These are phyloP conservation scores for Protomyces macrosporus DNA, from an alignment of 1,139 yeast species.

Conservation along the genomic window DNA sequence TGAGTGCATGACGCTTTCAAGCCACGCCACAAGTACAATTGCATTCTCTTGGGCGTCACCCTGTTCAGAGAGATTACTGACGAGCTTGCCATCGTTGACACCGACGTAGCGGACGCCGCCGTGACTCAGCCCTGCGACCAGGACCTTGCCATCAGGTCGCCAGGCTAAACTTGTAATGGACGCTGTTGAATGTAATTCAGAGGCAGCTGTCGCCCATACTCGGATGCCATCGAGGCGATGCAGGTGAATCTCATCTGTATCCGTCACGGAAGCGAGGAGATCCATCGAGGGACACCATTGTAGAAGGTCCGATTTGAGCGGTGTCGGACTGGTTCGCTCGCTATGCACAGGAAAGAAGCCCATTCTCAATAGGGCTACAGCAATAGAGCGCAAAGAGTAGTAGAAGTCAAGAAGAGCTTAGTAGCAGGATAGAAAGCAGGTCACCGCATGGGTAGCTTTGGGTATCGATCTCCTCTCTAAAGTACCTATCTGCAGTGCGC, in stretches of 20 bases:
- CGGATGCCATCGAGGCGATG: constrained; percentile 32
- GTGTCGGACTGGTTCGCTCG: constrained; percentile 30
- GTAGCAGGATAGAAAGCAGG: too few relatives aligned
- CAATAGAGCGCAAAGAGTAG: too few relatives aligned
- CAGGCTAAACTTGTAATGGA: constrained; percentile 27
- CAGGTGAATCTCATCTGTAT: constrained; percentile 28
- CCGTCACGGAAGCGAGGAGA: constrained; percentile 31
- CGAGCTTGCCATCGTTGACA: constrained; percentile 31
- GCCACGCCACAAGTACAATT: background rate
- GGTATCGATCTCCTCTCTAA: too few relatives aligned
- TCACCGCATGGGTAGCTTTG: too few relatives aligned
- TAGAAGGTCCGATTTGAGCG: constrained; percentile 23
- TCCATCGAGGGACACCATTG: constrained; percentile 34
- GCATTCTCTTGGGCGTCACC: background rate
- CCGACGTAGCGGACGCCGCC: constrained; percentile 30
- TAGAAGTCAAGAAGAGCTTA: too few relatives aligned
- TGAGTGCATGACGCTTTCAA: background rate
- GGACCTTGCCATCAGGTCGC: constrained; percentile 33
- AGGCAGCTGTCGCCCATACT: constrained; percentile 31
- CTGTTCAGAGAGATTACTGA: background rate
- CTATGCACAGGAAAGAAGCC: constrained; percentile 24
- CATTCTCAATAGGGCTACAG: too few relatives aligned
- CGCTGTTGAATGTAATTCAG: constrained; percentile 8
- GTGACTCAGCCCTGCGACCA: constrained; percentile 32
- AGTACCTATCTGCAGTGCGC: too few relatives aligned